Base-by-base conservation (phyloP, 2,329 filamentous ascomycete genomes). In the Rutstroemia sp. region DNA sequence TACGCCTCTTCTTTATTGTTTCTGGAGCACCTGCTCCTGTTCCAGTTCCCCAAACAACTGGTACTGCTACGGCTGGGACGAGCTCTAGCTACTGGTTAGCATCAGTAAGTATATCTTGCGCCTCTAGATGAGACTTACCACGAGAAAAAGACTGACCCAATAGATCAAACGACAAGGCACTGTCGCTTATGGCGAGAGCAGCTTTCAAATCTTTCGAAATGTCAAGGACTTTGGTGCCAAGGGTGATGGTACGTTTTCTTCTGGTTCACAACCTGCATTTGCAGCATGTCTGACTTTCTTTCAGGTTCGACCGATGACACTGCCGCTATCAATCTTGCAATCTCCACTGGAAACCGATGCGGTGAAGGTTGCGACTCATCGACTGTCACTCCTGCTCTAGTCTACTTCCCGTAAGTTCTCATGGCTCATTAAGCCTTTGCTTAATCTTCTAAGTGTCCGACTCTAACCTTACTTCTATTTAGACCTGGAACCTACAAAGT, bases 361-460 rank as follows among this genome's bases (percentile, higher is more conserved):
- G 90, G 89, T 41, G 70, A 81, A 61, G 82, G 83, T 60, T 97
- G 92, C 69, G 88, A 94, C 69, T 95, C 90, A 1, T 83, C 81
- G 34, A 97, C 92, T 3, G 81, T 81, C n/a, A 83, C 84, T 1
- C 92, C 92, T 0, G 92, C 90, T 25, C 75, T 97, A 14, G 83
- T 97, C 53, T 97, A 95, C 77, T 95, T 97, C 76, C 54, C 57
- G 52, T 54, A 54, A 54, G 52, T 54, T 7, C 10, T 19, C 30
- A 19, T 19, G 30, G 10, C 30, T 14, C 30, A 34, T 12, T 12
- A 34, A 34, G 30, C 9, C 5, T 12, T 3, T 34, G 30, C 30
- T 34, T 34, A 3, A 34, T 14, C 3, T 9, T 34, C 30, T 34
- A 4, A 34, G 10, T 34, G 16, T 14, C 6, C 39, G 41, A 23